These are phyloP conservation scores for Geum urbanum DNA, from an alignment of 306 rosid genomes.

Conservation along the genomic window DNA sequence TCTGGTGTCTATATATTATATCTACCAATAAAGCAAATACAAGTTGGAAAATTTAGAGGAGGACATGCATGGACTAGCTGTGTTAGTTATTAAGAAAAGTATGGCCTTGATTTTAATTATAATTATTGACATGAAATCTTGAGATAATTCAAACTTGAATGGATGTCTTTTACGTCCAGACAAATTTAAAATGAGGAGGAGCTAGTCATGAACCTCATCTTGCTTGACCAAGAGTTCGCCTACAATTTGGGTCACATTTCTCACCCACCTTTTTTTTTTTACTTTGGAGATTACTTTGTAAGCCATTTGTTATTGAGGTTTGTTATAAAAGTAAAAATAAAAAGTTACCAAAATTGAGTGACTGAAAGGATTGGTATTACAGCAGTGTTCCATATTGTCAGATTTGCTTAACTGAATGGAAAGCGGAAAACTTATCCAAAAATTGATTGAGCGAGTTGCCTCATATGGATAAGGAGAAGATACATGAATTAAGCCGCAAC, in stretches of 20 bases:
- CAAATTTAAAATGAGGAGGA: not conserved
- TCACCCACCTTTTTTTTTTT: too few species aligned
- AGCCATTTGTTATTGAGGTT: too few species aligned
- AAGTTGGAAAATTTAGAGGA: not conserved
- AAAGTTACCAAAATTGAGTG: too few species aligned
- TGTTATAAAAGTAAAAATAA: too few species aligned
- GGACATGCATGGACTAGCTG: not conserved
- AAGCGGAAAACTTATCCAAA: not conserved
- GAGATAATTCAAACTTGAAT: not conserved
- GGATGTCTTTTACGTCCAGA: not conserved
- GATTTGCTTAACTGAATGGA: conserved; percentile 7
- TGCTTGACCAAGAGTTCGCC: not conserved
- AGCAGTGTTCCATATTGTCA: too few species aligned
- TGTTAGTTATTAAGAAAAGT: not conserved
- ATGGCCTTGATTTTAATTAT: not conserved
- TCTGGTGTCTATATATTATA: not conserved
- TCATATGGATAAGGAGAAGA: not conserved
- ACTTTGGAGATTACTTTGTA: too few species aligned
- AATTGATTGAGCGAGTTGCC: not conserved
- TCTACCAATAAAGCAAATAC: conserved; percentile 4
- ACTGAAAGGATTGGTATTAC: too few species aligned
- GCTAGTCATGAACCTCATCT: not conserved
- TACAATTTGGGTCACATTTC: not conserved
- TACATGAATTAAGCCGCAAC: not conserved
- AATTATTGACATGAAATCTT: not conserved